Evolutionary conservation across 2,329 filamentous ascomycete genomes (phyloP), one percentile per base, ranked within the genome.

Genomic region (Cladosporium sp.): DNA sequence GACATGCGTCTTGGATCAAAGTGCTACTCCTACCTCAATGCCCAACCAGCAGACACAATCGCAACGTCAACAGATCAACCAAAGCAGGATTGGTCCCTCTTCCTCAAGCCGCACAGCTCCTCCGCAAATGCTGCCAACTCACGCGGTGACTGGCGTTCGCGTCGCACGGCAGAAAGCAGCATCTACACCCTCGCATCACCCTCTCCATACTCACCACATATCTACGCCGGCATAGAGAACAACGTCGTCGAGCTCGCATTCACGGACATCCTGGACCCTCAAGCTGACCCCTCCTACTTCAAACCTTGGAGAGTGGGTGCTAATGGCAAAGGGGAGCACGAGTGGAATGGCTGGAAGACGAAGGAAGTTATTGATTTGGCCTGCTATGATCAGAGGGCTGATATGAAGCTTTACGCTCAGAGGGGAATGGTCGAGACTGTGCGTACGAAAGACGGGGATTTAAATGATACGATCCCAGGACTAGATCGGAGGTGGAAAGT

Each of bases 1-100:
- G 87, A 90, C 69, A 72, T 89, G 51, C 85, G 87, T 26, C 78
- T 87, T 70, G 73, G 73, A 10, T 69, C 71, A 1, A 74, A 73
- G 56, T 70, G 70, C 64, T 76, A 76, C 66, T 68, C 63, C 64
- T 74, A 74, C 57, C 69, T 77, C 23, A 69, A 77, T n/a, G 61
- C 67, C 7, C 49, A 59, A 14, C 25, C 53, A 11, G 16, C 30
- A 5, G 36, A 36, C 7, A 66, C 58, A 54, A 16, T 18, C n/a
- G 21, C 59, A 34, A 65, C 10, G 1, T 25, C 46, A 13, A 23
- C 56, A 25, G 13, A 30, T 16, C 30, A 30, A 23, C 25, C 60
- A 25, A 18, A 21, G 5, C 60, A 36, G 16, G 70, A 75, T 61
- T 84, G 81, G 79, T 83, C 82, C 49, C 69, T 82, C 16, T 84